Evolutionary conservation across 2,329 filamentous ascomycete genomes (phyloP).

Genomic region (Colletotrichum sp.): DNA sequence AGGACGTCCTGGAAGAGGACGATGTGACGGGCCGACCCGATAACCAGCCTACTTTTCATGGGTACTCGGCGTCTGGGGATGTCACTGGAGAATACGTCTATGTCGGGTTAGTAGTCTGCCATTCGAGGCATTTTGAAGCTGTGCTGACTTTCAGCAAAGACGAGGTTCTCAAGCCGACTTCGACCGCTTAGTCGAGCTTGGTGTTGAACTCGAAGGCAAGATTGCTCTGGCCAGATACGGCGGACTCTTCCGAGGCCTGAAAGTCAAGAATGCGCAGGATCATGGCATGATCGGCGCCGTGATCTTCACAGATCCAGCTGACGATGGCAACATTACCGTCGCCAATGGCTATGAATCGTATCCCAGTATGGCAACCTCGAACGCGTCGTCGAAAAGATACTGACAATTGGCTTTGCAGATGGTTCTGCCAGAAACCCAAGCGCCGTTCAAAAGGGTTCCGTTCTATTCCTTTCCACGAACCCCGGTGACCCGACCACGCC

Average conservation of each 20-base stretch:
- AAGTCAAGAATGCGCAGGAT: slow-evolving; percentile 83
- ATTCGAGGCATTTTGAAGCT: fast-evolving
- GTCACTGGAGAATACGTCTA: slow-evolving; percentile 79
- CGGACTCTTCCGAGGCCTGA: slow-evolving; percentile 77
- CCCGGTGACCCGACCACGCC: slow-evolving; percentile 78
- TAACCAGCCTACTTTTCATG: slow-evolving; percentile 80
- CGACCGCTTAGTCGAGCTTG: slow-evolving; percentile 70
- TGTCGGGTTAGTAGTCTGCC: slow-evolving; percentile 58
- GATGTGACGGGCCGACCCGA: slow-evolving; percentile 72
- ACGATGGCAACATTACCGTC: slow-evolving; percentile 77
- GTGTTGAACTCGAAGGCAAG: slow-evolving; percentile 75
- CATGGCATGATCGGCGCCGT: slow-evolving; percentile 75
- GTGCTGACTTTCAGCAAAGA: slow-evolving; percentile 13
- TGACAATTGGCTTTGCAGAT: slow-evolving; percentile 15
- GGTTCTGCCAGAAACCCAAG: slow-evolving; percentile 80
- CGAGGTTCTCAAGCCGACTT: slow-evolving; percentile 76
- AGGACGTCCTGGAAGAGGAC: slow-evolving; percentile 76
- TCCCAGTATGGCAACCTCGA: slow-evolving; percentile 45
- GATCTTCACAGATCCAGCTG: slow-evolving; percentile 76
- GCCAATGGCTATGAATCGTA: slow-evolving; percentile 76
- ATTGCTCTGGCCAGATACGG: slow-evolving; percentile 82
- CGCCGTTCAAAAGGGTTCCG: slow-evolving; percentile 79
- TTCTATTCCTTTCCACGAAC: slow-evolving; percentile 65
- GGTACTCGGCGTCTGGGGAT: slow-evolving; percentile 80
- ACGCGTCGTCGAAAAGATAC: slow-evolving; percentile 26